Base-by-base conservation (phyloP, 306 rosid species). In the Luffa acutangula region DNA sequence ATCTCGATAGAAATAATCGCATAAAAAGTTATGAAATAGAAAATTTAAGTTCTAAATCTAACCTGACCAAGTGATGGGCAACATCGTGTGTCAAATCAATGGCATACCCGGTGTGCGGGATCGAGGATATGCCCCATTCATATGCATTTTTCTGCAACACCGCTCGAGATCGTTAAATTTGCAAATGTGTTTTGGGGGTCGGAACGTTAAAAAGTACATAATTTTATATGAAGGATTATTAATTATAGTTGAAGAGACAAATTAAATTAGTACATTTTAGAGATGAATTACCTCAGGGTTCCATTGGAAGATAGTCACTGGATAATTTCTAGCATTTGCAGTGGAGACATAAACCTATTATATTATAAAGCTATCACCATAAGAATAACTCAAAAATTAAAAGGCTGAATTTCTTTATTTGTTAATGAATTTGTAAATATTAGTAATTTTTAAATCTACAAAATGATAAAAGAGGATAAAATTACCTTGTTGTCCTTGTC, bases 251-350 rank as follows among this genome's bases (percentile, higher is more conserved):
- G 4, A 39, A 39, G 42, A 39, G 14, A 48, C 11, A 48, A 10
- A 10, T 48, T 48, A 6, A 10, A 10, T 48, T 48, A 6, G 33
- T 57, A 57, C 1, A 5, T 57, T 18, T 18, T 0, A 57, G 10
- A 7, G 36, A 59, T 12, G 1, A 62, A 13, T 54, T 87, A 93
- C 97, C 97, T 93, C 97, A 4, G 97, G 97, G 86, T 87, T 93
- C 96, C 96, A 93, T 80, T 93, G 97, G 81, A 93, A 93, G 82
- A 85, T 94, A 60, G 97, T 91, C 76, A 93, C 88, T 0, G 97
- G 97, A 83, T 93, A 93, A 67, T 63, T 78, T 36, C 88, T 82
- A 76, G 91, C 87, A 7, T 84, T 82, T 46, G 87, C 85, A 1
- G 97, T 91, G 70, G 97, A 93, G 69, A 93, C 91, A 85, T 93